Conservation (phyloP, 2,329 filamentous ascomycete species). For the Paecilomyces sp. region DNA sequence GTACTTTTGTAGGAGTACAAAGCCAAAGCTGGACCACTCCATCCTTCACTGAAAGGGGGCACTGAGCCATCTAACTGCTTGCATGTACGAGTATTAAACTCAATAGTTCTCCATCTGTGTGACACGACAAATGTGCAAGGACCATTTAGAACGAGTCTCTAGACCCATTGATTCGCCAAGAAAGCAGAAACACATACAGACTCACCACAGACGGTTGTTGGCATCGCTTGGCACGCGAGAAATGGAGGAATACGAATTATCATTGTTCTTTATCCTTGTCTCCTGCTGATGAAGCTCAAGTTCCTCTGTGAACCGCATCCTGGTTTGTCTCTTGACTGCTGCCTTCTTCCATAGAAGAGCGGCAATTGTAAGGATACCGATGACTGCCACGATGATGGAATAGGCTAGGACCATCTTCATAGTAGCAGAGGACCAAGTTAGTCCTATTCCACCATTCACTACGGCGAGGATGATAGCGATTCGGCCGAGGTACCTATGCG, state of each 20-base stretch:
- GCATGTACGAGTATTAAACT: background rate
- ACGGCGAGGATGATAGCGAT: slow-evolving; percentile 17
- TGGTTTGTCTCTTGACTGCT: background rate
- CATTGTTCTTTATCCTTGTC: background rate
- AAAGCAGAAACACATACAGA: background rate
- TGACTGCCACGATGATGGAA: slow-evolving; percentile 5
- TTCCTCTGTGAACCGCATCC: background rate
- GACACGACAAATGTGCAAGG: background rate
- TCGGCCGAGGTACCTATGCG: slow-evolving; percentile 21
- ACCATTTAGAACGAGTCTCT: background rate
- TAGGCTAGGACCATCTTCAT: slow-evolving; percentile 8
- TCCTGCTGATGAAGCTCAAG: background rate
- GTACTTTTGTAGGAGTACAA: too few relatives aligned
- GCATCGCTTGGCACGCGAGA: background rate
- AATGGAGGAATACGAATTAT: background rate
- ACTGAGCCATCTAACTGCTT: too few relatives aligned
- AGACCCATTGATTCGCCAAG: background rate
- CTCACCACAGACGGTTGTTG: background rate
- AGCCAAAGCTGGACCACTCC: too few relatives aligned
- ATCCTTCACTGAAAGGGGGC: too few relatives aligned
- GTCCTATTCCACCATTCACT: slow-evolving; percentile 12
- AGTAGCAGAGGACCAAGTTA: slow-evolving; percentile 11
- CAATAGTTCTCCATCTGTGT: background rate
- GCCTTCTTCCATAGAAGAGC: slow-evolving; percentile 2
- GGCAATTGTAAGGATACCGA: background rate